Evolutionary conservation across 495 filamentous ascomycete genomes (phyloP).

Genomic region (Friedmanniomyces endolithicus): DNA sequence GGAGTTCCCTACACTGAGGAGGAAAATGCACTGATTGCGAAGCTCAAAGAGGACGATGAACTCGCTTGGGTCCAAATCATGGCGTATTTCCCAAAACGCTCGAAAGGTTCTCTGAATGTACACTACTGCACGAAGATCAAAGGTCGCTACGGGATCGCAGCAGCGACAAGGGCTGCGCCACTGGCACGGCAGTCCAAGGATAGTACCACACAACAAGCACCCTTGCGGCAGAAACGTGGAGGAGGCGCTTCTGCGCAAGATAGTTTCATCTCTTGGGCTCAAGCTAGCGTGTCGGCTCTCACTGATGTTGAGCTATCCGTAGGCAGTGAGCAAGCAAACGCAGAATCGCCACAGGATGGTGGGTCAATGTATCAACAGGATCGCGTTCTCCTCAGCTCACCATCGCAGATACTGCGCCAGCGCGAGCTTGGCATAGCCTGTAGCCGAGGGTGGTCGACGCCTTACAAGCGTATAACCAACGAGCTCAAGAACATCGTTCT

Average conservation of each 20-base stretch:
- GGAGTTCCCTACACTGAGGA: not conserved
- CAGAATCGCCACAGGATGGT: not conserved
- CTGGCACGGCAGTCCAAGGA: not conserved
- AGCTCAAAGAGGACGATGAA: not conserved
- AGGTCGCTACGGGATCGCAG: not conserved
- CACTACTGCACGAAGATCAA: not conserved
- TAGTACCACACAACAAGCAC: not conserved
- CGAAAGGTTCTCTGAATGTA: not conserved
- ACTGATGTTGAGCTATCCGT: not conserved
- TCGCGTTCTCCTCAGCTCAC: constrained; percentile 1
- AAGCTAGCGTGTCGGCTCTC: not conserved
- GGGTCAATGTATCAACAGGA: not conserved
- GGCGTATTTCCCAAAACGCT: not conserved
- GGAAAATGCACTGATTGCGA: not conserved
- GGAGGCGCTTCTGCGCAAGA: not conserved
- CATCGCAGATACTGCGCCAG: constrained; percentile 22
- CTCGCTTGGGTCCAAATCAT: not conserved
- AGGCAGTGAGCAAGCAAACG: not conserved
- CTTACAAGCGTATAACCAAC: constrained; percentile 12
- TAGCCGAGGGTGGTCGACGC: constrained; percentile 15
- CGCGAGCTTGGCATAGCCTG: constrained; percentile 24
- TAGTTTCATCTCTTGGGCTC: constrained; percentile 13
- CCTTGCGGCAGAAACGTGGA: not conserved
- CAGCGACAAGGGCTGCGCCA: not conserved
- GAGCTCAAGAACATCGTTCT: constrained; percentile 21